Evolutionary conservation across 768 basidiomycete genomes (phyloP), one percentile per base, ranked within the genome.

Genomic region (Mycena polygramma): DNA sequence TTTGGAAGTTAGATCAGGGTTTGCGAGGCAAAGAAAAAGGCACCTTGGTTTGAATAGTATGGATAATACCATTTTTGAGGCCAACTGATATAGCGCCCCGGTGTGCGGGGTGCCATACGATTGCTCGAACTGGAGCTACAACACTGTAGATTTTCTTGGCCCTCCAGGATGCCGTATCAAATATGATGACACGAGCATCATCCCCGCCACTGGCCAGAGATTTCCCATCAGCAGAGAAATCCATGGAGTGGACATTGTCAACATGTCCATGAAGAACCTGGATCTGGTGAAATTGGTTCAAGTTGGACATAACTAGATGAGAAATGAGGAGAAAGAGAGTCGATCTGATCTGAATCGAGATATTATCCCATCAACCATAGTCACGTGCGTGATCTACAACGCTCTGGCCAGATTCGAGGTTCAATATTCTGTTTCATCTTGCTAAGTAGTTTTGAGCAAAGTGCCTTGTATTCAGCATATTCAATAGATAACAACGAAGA

Each of bases 171-270:
- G 7, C 9, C 1, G 24, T 52, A 20, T 26, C 24, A 10, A 52
- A 63, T 51, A 63, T 51, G n/a, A 49, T 3, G n/a, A 63, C 48
- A 30, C 5, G 37, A 17, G 46, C 61, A 26, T 63, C 43, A 14
- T 63, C 43, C 9, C 51, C 43, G 4, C 61, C 61, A 14, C 24
- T 48, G 13, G 61, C 61, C 48, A 63, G 7, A 37, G 51, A 48
- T 20, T 63, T 52, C 20, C 45, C 61, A 51, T 63, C 48, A 8
- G 61, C n/a, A 8, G 61, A 63, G 61, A 63, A 63, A 8, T 49
- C n/a, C 13, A 63, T 63, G n/a, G 48, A 30, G 30, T 30, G 30
- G 30, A 30, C 30, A 30, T 30, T 30, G 30, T 30, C 30, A 30
- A 30, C 30, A 30, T 30, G 30, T 30, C 30, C 30, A 30, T 30